Percentiles rank a stretch among this genome's conserved stretches.
phyloP scores from a whole-genome alignment of 1,284 basidiomycete genomes.

The Sporisorium scitamineum region DNA sequence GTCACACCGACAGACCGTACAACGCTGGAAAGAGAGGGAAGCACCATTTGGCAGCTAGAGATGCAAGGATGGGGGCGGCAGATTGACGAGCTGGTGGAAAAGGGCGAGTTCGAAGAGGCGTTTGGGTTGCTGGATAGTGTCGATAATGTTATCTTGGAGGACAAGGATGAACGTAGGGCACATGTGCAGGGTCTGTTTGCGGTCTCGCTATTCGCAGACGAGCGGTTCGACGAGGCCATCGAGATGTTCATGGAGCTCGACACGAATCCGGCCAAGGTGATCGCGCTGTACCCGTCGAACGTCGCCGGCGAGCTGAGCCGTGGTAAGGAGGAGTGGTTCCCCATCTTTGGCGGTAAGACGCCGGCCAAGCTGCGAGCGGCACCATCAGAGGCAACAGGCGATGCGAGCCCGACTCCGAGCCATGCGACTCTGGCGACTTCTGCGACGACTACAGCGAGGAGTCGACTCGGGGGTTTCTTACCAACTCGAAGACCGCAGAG shows the following conservation, averaged over 20 bases:
- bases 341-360: conserved; percentile 83
- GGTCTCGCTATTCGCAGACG: conserved; percentile 79
- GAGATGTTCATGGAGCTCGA: conserved; percentile 89
- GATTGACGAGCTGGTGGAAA: conserved; percentile 83
- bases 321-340: conserved; percentile 80
- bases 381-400: conserved; percentile 14
- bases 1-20: conserved; percentile 43
- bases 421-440: conserved; percentile 29
- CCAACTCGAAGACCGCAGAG: conserved; percentile 46
- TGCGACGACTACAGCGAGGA: conserved; percentile 28
- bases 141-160: conserved; percentile 76
- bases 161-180: conserved; percentile 71
- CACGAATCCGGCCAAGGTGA: conserved; percentile 90
- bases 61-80: conserved; percentile 83
- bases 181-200: conserved; percentile 74
- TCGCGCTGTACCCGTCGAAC: conserved; percentile 85
- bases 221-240: conserved; percentile 81
- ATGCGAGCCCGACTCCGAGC: conserved; percentile 30
- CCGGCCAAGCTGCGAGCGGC: conserved; percentile 20
- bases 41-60: conserved; percentile 79
- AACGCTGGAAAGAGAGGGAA: conserved; percentile 51
- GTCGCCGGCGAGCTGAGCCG: conserved; percentile 84
- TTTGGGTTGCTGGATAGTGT: conserved; percentile 82
- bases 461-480: conserved; percentile 61
- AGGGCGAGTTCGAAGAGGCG: conserved; percentile 82